Conservation (phyloP, 768 basidiomycete genomes). For the Xanthoconium purpureum region DNA sequence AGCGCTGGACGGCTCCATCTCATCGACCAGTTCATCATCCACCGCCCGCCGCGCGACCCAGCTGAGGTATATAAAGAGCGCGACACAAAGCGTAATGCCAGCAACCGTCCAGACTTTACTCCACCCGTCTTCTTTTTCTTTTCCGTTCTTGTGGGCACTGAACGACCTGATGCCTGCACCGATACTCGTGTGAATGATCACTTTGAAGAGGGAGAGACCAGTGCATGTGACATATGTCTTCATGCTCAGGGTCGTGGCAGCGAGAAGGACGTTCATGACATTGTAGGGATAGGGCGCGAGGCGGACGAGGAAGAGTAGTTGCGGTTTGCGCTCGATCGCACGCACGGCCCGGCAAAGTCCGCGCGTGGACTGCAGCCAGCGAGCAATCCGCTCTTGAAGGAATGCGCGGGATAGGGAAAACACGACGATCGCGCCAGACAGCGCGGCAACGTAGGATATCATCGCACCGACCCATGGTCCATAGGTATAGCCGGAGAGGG, state of each 20-base stretch:
- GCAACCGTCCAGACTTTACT: slow-evolving; percentile 59
- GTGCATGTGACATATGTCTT: slow-evolving; percentile 79
- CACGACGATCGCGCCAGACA: slow-evolving; percentile 80
- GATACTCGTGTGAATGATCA: slow-evolving; percentile 86
- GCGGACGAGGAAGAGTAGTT: slow-evolving; percentile 86
- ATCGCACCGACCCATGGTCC: slow-evolving; percentile 81
- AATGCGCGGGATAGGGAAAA: slow-evolving; percentile 76
- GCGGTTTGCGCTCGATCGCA: slow-evolving; percentile 84
- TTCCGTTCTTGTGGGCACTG: slow-evolving; percentile 43
- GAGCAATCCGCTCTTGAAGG: slow-evolving; percentile 66
- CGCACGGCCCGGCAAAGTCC: slow-evolving; percentile 78
- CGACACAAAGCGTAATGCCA: slow-evolving; percentile 69
- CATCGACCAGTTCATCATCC: slow-evolving; percentile 51
- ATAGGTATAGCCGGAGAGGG: slow-evolving; percentile 88
- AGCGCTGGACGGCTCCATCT: slow-evolving; percentile 26
- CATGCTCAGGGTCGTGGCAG: slow-evolving; percentile 77
- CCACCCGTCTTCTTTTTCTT: slow-evolving; percentile 44
- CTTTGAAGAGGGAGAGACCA: slow-evolving; percentile 81
- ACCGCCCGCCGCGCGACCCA: slow-evolving; percentile 73
- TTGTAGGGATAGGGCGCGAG: slow-evolving; percentile 92
- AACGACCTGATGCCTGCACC: slow-evolving; percentile 87
- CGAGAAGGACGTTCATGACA: slow-evolving; percentile 92
- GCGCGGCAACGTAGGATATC: slow-evolving; percentile 84
- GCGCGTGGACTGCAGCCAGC: slow-evolving; percentile 66
- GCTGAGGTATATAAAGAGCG: slow-evolving; percentile 76